These are phyloP conservation scores for Prinsepia uniflora DNA, from an alignment of 306 rosid genomes.

Conservation along the genomic window DNA sequence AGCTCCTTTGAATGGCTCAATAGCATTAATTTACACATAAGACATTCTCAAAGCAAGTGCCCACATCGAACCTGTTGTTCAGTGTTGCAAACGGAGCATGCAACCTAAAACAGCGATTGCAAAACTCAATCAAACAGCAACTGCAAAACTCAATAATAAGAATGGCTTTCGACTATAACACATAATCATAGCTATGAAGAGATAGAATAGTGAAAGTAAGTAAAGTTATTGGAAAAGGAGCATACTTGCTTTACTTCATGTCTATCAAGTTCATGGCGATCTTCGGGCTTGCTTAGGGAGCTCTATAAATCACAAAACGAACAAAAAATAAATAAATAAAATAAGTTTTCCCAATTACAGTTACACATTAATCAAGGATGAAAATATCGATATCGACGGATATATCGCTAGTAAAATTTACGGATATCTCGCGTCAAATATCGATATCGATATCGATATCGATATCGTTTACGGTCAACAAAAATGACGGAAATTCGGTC, in stretches of 20 bases:
- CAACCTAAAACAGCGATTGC: conserved; percentile 43
- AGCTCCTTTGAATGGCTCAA: background rate
- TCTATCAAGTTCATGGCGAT: conserved; percentile 52
- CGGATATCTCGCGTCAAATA: no score
- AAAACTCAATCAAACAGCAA: conserved; percentile 23
- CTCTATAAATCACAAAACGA: conserved; percentile 32
- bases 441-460: no score
- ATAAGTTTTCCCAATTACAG: no score
- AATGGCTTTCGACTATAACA: background rate
- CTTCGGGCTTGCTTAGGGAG: conserved; percentile 46
- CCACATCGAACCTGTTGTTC: conserved; percentile 46
- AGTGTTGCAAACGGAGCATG: conserved; percentile 55
- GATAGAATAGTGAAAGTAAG: background rate
- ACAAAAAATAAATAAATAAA: background rate
- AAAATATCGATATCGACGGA: no score
- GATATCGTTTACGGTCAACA: no score
- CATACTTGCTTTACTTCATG: conserved; percentile 57
- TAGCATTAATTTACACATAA: background rate
- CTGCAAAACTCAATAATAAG: conserved; percentile 5
- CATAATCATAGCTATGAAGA: background rate
- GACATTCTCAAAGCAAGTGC: background rate
- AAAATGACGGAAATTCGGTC: no score
- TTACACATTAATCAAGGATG: no score
- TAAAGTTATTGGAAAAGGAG: background rate
- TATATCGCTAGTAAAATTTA: no score